A percentile compares a stretch with the other conserved stretches of the same genome.
phyloP scores from a whole-genome alignment of 192 early-diverging fungal genomes.

The Chytriomyces sp. region DNA sequence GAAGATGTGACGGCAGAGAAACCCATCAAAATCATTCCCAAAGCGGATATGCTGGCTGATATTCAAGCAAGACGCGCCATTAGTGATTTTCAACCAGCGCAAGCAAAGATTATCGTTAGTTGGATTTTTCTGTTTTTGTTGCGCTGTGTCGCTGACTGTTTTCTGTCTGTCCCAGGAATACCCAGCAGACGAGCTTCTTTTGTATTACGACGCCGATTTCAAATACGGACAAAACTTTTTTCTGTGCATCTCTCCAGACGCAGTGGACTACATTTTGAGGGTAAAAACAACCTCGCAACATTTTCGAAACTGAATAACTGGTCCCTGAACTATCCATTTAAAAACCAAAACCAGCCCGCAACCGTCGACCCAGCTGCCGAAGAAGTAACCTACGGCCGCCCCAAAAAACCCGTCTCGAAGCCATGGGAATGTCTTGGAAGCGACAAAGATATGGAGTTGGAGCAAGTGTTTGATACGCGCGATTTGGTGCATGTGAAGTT shows the following conservation, averaged over 20 bases:
- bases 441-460: constrained; percentile 66
- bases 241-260: constrained; percentile 48
- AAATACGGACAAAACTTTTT: constrained; percentile 69
- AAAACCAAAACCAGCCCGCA: not conserved
- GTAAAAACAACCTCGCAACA: constrained; percentile 26
- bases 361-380: constrained; percentile 9
- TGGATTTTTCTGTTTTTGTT: not conserved
- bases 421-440: constrained; percentile 63
- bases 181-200: constrained; percentile 61
- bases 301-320: not conserved
- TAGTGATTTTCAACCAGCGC: constrained; percentile 62
- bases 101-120: constrained; percentile 53
- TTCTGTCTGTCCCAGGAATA: constrained; percentile 47
- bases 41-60: constrained; percentile 62
- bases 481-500: constrained; percentile 55
- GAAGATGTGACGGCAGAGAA: constrained; percentile 57
- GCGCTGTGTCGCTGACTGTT: not conserved
- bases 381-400: constrained; percentile 33
- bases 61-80: constrained; percentile 56
- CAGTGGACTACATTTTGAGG: constrained; percentile 50
- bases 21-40: constrained; percentile 61
- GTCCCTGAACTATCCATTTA: not conserved
- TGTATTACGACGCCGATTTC: constrained; percentile 58
- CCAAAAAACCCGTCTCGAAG: constrained; percentile 41
- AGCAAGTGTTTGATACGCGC: constrained; percentile 51